Evolutionary conservation across 148 eudicot genomes (phyloP), one percentile per base, ranked within the genome.

Genomic region (Camellia sinensis): DNA sequence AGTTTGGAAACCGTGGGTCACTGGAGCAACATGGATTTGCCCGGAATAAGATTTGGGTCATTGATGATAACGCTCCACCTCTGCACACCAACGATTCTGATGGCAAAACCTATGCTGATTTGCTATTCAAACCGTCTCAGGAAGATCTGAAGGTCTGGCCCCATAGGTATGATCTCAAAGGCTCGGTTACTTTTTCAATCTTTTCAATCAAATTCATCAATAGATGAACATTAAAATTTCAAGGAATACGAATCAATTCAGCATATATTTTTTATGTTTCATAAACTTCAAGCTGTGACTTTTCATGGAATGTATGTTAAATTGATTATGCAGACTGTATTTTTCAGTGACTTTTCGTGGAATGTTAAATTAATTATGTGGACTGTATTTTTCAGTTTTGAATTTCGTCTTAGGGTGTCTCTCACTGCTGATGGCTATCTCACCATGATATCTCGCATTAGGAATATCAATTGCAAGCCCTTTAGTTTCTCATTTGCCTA

Each of bases 401-500:
- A 96, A 75, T 87, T 96, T 78, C 97, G 97, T 18, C 81, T 93
- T 11, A 90, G 89, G 79, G 89, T 96, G 80, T 77, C 89, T 45
- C 88, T 96, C 67, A n/a, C 89, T 59, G 88, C 84, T 52, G 98
- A 91, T 77, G 98, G 98, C 21, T 43, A 59, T 80, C 88, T 96
- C 48, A 85, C 43, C 73, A 41, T 96, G 87, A 83, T 85, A 83
- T 84, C 99, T 10, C 95, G 98, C 65, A 81, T 94, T 74, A 89
- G 91, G 81, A 93, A 96, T 83, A 66, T 85, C 45, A 88, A 92
- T 79, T 79, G 91, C 90, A 96, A 93, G 87, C 92, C 98, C 50
- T 89, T 93, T 69, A 90, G 94, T 76, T 96, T 96, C 94, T 87
- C 94, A 11, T 72, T 96, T 70, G 95, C 95, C 5, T 93, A 84